These are phyloP conservation scores for Citrullus amarus DNA, from an alignment of 306 rosid genomes.

Conservation along the genomic window DNA sequence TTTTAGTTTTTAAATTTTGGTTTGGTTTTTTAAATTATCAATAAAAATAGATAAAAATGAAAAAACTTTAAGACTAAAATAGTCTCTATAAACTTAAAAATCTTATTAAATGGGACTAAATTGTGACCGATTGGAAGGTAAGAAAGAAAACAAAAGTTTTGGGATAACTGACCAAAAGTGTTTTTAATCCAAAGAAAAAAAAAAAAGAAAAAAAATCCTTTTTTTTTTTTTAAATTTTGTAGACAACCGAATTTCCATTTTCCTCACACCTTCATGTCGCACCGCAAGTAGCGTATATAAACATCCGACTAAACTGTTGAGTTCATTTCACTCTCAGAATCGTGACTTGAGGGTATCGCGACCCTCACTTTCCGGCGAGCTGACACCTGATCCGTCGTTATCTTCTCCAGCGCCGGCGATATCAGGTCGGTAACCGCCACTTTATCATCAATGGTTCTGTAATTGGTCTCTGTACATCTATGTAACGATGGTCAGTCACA, in stretches of 20 bases:
- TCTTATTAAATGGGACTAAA: no score
- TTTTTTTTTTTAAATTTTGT: no score
- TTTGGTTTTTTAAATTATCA: no score
- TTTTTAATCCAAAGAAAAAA: no score
- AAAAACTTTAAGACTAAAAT: no score
- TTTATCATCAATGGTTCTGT: neutral
- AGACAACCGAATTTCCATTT: neutral
- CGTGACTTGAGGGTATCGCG: neutral
- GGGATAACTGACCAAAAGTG: no score
- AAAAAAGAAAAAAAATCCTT: no score
- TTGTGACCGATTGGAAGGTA: no score
- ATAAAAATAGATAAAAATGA: no score
- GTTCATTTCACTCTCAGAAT: neutral
- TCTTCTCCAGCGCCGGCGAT: neutral
- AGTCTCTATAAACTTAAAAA: no score
- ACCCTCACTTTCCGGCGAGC: neutral
- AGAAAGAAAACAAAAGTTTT: no score
- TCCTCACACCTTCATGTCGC: neutral
- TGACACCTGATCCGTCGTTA: neutral
- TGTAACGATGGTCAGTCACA: constrained; percentile 48
- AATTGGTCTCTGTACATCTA: neutral
- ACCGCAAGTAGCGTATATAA: neutral
- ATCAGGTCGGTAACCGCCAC: neutral
- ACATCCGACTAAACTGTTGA: neutral
- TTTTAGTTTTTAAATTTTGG: no score